These are phyloP conservation scores for Prunus yedoensis DNA, from an alignment of 331 rosid species.

Conservation along the genomic window DNA sequence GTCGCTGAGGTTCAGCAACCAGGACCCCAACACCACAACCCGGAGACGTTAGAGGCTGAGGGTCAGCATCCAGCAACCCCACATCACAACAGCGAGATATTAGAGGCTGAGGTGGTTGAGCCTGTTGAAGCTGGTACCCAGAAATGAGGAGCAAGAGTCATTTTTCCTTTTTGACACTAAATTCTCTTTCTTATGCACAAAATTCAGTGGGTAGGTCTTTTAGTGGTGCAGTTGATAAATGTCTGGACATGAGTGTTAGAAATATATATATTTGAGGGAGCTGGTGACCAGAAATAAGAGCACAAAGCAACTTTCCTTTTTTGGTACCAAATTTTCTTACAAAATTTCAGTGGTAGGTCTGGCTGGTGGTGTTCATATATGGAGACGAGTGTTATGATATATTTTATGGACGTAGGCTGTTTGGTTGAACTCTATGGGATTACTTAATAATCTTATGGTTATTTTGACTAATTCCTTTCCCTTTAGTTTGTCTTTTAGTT, in stretches of 20 bases:
- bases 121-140: conserved; percentile 51
- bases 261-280: background rate
- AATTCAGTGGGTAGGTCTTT: background rate
- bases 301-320: background rate
- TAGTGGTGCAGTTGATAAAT: conserved; percentile 1
- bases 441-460: background rate
- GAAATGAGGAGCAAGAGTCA: conserved; percentile 39
- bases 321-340: background rate
- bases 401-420: background rate
- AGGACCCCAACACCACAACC: conserved; percentile 27
- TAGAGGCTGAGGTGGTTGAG: conserved; percentile 91
- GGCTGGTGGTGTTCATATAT: background rate
- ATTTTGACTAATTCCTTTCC: background rate
- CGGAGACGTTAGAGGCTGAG: conserved; percentile 68
- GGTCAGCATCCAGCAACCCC: conserved; percentile 29
- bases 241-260: background rate
- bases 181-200: background rate
- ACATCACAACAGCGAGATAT: conserved; percentile 33
- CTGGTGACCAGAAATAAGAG: background rate
- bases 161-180: conserved; percentile 7
- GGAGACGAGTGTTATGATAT: background rate
- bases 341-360: background rate
- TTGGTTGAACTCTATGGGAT: background rate
- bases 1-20: conserved; percentile 33
- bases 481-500: background rate